Percentiles rank a stretch among this genome's conserved stretches.
Evolutionary conservation across 129 eudicot species (phyloP).

Genomic region (Cynara cardunculus): DNA sequence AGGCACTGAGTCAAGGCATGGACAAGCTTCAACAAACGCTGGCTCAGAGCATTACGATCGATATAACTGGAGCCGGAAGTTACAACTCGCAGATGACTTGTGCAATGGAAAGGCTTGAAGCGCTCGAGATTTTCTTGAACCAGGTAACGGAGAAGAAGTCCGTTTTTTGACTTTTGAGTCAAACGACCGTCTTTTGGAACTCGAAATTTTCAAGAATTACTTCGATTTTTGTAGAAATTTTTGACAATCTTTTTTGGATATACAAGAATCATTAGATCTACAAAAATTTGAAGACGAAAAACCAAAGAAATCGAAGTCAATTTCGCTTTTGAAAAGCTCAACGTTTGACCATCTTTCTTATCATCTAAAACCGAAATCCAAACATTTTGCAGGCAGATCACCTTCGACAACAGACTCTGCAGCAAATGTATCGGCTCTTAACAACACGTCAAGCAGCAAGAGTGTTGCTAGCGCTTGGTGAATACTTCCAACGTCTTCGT

Average conservation of each 20-base stretch:
- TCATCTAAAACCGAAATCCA: not conserved
- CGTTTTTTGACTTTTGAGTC: not conserved
- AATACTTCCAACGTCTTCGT: slow-evolving; percentile 84
- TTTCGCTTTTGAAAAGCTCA: not conserved
- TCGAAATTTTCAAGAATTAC: not conserved
- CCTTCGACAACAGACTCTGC: slow-evolving; percentile 71
- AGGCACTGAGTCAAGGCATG: slow-evolving; percentile 84
- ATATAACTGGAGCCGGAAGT: slow-evolving; percentile 32
- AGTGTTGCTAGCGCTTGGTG: slow-evolving; percentile 81
- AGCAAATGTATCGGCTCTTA: slow-evolving; percentile 57
- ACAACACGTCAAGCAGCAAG: slow-evolving; percentile 77
- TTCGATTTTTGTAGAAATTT: not conserved
- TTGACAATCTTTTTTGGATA: not conserved
- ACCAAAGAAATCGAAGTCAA: not conserved
- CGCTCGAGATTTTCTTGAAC: slow-evolving; percentile 67
- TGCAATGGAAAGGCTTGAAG: slow-evolving; percentile 65
- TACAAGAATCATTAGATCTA: not conserved
- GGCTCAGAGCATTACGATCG: slow-evolving; percentile 55
- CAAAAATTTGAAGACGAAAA: not conserved
- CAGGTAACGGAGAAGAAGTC: slow-evolving; percentile 46
- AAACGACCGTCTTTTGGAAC: not conserved
- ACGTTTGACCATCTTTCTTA: not conserved
- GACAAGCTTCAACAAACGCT: slow-evolving; percentile 83
- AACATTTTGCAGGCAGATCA: slow-evolving; percentile 71
- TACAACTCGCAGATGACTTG: slow-evolving; percentile 52